Conservation (phyloP, 2,329 filamentous ascomycete genomes). For the Pseudocercospora fijiensis region DNA sequence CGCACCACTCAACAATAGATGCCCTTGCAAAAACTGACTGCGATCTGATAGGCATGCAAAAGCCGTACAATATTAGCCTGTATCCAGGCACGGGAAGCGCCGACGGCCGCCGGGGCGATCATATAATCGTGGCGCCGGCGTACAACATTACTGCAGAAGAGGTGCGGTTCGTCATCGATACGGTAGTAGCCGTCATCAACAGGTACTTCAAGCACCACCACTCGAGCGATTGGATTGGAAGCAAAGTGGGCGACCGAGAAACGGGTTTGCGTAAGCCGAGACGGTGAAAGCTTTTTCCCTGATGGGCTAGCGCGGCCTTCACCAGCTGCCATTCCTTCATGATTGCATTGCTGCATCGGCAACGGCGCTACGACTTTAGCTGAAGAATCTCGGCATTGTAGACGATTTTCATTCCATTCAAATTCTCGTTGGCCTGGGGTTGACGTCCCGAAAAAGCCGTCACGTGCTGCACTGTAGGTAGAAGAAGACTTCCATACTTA, state of each 20-base stretch:
- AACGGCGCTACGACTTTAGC: background rate
- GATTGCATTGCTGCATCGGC: background rate
- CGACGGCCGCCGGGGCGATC: slow-evolving; percentile 63
- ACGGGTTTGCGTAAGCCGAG: slow-evolving; percentile 6
- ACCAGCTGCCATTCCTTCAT: background rate
- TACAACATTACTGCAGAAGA: slow-evolving; percentile 62
- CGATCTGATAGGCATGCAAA: slow-evolving; percentile 39
- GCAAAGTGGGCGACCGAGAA: background rate
- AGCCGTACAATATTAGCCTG: slow-evolving; percentile 55
- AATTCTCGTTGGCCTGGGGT: background rate
- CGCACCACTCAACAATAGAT: background rate
- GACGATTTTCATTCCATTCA: background rate
- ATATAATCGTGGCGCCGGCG: slow-evolving; percentile 67
- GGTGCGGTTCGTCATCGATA: slow-evolving; percentile 56
- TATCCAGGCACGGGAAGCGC: slow-evolving; percentile 65
- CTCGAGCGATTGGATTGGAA: slow-evolving; percentile 4
- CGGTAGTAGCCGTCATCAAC: slow-evolving; percentile 52
- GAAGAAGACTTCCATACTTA: slow-evolving; percentile 3
- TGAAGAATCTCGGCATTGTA: slow-evolving; percentile 1
- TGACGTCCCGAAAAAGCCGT: background rate
- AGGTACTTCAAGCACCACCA: slow-evolving; percentile 44
- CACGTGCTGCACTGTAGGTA: background rate
- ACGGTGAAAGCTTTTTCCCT: background rate
- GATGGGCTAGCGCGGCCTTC: background rate
- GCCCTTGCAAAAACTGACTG: background rate